Evolutionary conservation across 768 basidiomycete species (phyloP).

Genomic region (Phaeotremella fagi): DNA sequence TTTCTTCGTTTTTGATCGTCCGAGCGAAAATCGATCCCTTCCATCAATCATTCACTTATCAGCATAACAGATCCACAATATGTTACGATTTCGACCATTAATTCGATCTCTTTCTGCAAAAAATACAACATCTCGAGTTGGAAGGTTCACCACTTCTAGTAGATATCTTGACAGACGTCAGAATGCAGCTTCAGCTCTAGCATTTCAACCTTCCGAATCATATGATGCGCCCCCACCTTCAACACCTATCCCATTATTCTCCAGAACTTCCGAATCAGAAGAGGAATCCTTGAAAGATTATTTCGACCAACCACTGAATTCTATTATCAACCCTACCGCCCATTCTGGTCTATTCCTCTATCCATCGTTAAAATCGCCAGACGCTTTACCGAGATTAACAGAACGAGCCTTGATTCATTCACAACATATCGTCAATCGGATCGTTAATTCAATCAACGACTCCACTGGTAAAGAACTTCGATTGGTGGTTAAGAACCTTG

Average conservation of each 20-base stretch:
- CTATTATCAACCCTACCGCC: neutral
- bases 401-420: slow-evolving; percentile 76
- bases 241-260: slow-evolving; percentile 5
- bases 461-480: slow-evolving; percentile 69
- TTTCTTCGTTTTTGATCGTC: too few relatives aligned
- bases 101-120: too few relatives aligned
- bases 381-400: slow-evolving; percentile 66
- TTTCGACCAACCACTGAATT: slow-evolving; percentile 22
- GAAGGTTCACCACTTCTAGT: too few relatives aligned
- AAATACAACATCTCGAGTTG: too few relatives aligned
- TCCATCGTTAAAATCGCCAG: slow-evolving; percentile 63
- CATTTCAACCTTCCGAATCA: neutral
- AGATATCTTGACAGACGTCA: too few relatives aligned
- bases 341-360: slow-evolving; percentile 82
- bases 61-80: too few relatives aligned
- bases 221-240: neutral
- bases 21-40: too few relatives aligned
- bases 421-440: slow-evolving; percentile 74
- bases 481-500: slow-evolving; percentile 89
- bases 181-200: slow-evolving; percentile 11
- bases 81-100: too few relatives aligned
- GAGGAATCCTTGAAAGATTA: slow-evolving; percentile 28
- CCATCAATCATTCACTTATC: too few relatives aligned
- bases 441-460: slow-evolving; percentile 57
- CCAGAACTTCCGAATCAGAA: slow-evolving; percentile 8